phyloP scores from a whole-genome alignment of 176 grass and related monocot species.

The Lolium rigidum region DNA sequence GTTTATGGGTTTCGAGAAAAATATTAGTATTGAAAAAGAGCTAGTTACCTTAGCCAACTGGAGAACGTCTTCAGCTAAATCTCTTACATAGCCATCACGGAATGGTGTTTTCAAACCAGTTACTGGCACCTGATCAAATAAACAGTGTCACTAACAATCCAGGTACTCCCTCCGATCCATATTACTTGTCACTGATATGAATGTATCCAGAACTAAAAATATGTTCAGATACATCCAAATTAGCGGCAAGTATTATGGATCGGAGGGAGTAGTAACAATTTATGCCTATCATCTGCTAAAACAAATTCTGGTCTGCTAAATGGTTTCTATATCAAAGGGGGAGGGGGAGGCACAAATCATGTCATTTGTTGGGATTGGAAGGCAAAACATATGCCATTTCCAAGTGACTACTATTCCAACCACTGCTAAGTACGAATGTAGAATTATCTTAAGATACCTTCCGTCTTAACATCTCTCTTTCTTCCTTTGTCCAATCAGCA shows the following conservation, averaged over 20 bases:
- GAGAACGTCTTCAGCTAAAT: constrained; percentile 90
- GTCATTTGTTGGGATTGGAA: not conserved
- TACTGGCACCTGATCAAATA: constrained; percentile 70
- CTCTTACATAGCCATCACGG: constrained; percentile 80
- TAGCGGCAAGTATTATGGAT: no score
- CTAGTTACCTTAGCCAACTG: constrained; percentile 76
- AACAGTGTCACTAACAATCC: not conserved
- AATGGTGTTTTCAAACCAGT: constrained; percentile 95
- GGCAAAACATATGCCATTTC: constrained; percentile 14
- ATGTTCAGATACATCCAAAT: no score
- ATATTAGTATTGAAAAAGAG: not conserved
- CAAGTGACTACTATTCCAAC: not conserved
- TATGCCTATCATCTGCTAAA: not conserved
- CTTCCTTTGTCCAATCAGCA: constrained; percentile 91
- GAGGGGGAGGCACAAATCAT: not conserved
- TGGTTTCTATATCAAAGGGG: not conserved
- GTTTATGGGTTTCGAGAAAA: not conserved
- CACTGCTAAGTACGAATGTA: not conserved
- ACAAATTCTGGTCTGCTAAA: not conserved
- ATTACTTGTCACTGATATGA: no score
- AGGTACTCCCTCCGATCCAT: no score
- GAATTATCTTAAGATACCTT: constrained; percentile 57
- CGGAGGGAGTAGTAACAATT: no score
- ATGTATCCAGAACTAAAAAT: no score
- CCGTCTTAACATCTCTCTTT: constrained; percentile 84